These are phyloP conservation scores for Cicer yamashitae DNA, from an alignment of 306 rosid species.

Conservation along the genomic window DNA sequence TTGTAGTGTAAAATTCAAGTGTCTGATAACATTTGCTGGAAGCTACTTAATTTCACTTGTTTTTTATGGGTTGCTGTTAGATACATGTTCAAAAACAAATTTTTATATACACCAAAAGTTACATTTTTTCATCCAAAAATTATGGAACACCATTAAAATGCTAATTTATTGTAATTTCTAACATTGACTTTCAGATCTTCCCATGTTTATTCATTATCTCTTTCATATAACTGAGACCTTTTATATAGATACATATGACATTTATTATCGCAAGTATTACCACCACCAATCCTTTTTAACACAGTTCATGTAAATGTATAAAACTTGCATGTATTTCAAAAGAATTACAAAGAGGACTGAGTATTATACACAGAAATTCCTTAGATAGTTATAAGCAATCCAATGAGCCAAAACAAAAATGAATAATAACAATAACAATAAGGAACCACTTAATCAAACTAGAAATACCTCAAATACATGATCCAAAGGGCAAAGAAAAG, in stretches of 20 bases:
- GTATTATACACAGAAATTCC: not conserved
- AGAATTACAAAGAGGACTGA: slow-evolving; percentile 8
- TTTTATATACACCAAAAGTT: too few relatives aligned
- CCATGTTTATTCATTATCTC: not conserved
- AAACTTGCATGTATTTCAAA: slow-evolving; percentile 17
- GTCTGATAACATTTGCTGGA: too few relatives aligned
- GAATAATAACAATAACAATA: slow-evolving; percentile 18
- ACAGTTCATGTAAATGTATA: slow-evolving; percentile 9
- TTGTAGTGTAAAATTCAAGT: too few relatives aligned
- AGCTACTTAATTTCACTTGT: too few relatives aligned
- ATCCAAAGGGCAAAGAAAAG: slow-evolving; percentile 93
- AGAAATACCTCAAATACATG: slow-evolving; percentile 94
- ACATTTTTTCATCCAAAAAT: too few relatives aligned
- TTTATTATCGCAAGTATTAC: not conserved
- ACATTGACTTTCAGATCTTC: not conserved
- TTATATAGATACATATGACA: too few relatives aligned
- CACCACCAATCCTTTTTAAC: slow-evolving; percentile 1
- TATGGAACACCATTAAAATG: not conserved
- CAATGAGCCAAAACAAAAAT: not conserved
- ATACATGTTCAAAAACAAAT: too few relatives aligned
- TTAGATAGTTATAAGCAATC: slow-evolving; percentile 8
- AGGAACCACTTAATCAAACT: slow-evolving; percentile 34
- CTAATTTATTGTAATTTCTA: not conserved
- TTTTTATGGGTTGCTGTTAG: too few relatives aligned
- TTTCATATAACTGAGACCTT: too few relatives aligned